Evolutionary conservation across 495 filamentous ascomycete species (phyloP).

Genomic region (Letharia lupina): DNA sequence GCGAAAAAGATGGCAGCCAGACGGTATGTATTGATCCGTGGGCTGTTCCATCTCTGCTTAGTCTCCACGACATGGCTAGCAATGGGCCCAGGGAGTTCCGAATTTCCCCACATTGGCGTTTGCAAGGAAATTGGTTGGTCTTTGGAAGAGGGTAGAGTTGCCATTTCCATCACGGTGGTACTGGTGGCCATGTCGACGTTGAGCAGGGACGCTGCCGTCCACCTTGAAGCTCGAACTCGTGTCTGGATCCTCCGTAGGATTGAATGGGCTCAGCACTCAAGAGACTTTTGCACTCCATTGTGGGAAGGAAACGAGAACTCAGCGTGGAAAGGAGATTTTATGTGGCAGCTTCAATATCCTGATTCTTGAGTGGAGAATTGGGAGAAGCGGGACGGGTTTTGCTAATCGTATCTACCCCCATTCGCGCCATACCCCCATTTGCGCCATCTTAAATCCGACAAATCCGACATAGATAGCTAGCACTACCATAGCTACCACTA

Average conservation of each 20-base stretch:
- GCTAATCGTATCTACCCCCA: too few species aligned
- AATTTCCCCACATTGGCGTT: not conserved
- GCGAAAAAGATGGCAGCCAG: slow-evolving; percentile 58
- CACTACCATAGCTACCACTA: too few species aligned
- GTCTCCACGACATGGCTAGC: slow-evolving; percentile 17
- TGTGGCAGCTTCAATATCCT: not conserved
- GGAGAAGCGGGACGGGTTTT: not conserved
- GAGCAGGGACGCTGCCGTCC: not conserved
- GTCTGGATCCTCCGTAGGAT: not conserved
- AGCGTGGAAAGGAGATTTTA: not conserved
- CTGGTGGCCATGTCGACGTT: not conserved
- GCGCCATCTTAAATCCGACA: too few species aligned
- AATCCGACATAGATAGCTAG: too few species aligned
- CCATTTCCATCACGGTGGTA: slow-evolving; percentile 4
- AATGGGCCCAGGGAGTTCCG: not conserved
- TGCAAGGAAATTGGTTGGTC: not conserved
- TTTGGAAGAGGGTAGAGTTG: not conserved
- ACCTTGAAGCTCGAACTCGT: not conserved
- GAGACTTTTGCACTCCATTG: not conserved
- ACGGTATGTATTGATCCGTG: slow-evolving; percentile 56
- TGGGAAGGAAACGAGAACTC: not conserved
- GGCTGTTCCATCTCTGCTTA: slow-evolving; percentile 59
- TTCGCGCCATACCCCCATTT: too few species aligned
- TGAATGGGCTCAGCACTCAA: not conserved
- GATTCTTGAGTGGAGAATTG: not conserved